Evolutionary conservation across 2,329 filamentous ascomycete genomes (phyloP), one percentile per base, ranked within the genome.

Genomic region (Zymoseptoria brevis): DNA sequence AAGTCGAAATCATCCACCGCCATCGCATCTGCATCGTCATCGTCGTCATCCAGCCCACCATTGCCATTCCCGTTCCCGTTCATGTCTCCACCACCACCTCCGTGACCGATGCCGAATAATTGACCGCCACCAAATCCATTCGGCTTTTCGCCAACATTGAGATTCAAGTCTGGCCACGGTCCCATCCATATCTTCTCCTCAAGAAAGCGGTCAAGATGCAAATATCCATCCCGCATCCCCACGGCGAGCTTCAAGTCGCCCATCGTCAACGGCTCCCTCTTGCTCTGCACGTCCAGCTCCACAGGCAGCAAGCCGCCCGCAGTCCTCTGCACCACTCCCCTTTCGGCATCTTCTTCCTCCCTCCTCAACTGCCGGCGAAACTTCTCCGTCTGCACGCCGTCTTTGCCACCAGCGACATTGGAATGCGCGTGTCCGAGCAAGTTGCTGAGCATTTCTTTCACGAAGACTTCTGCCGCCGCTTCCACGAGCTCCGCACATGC

Each of bases 251-350:
- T 82, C 53, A 96, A 74, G 72, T 96, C 93, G 19, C 86, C 84
- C 76, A 93, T 87, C 13, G 86, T 86, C 1, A 96, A 75, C 0
- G 89, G 84, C 5, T 85, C 83, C 48, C 90, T 81, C 66, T 87
- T 84, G 57, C 83, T 83, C 16, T 88, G 86, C 56, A 87, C 87
- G 70, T 88, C 90, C 2, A 88, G 84, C 73, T 96, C 91, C 41
- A 91, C 77, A 0, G 92, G 93, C 5, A 96, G 76, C 26, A 96
- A 75, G 1, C 91, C 91, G 53, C 83, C 87, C 60, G 88, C 87
- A 60, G 91, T 89, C 65, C 89, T 82, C 19, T 82, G 78, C 1
- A 95, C 73, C 66, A 92, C 88, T 4, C 91, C 90, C n/a, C 84
- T 80, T 49, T 85, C 81, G 24, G 83, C 85, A 0, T 84, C 82